Evolutionary conservation across 257 asterid species (phyloP).

Genomic region (Solanum virginianum): DNA sequence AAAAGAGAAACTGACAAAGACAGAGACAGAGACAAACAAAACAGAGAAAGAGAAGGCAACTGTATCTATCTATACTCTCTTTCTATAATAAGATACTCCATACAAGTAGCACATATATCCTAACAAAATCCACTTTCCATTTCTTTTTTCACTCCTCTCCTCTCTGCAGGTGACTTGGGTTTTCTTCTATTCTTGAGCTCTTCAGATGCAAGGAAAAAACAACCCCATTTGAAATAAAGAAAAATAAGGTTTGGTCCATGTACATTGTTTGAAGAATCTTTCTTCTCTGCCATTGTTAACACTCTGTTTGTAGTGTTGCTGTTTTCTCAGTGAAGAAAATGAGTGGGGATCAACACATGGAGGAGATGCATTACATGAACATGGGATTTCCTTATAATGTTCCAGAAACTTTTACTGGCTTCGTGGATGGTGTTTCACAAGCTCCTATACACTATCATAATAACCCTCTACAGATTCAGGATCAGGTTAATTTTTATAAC

Average conservation of each 20-base stretch:
- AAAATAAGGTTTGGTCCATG: not conserved
- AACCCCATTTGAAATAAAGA: not conserved
- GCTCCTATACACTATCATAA: constrained; percentile 40
- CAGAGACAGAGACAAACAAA: constrained; percentile 7
- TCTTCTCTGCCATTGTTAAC: not conserved
- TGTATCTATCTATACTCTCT: not conserved
- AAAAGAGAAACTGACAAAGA: constrained; percentile 8
- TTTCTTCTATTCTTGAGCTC: not conserved
- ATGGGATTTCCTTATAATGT: constrained; percentile 43
- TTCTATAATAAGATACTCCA: too few relatives aligned
- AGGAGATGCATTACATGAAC: constrained; percentile 45
- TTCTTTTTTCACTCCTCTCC: too few relatives aligned
- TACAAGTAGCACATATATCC: not conserved
- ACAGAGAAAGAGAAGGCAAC: not conserved
- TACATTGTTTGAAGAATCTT: not conserved
- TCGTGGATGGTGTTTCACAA: constrained; percentile 35
- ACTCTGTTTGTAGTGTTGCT: not conserved
- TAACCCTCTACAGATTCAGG: constrained; percentile 28
- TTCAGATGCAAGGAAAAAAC: not conserved
- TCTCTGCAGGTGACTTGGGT: not conserved
- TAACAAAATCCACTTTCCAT: not conserved
- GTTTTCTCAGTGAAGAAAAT: constrained; percentile 11
- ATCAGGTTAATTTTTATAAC: constrained; percentile 29
- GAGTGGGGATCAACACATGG: constrained; percentile 44
- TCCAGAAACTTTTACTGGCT: constrained; percentile 36